Evolutionary conservation across 306 rosid genomes (phyloP).

Genomic region (Nissolia schottii): DNA sequence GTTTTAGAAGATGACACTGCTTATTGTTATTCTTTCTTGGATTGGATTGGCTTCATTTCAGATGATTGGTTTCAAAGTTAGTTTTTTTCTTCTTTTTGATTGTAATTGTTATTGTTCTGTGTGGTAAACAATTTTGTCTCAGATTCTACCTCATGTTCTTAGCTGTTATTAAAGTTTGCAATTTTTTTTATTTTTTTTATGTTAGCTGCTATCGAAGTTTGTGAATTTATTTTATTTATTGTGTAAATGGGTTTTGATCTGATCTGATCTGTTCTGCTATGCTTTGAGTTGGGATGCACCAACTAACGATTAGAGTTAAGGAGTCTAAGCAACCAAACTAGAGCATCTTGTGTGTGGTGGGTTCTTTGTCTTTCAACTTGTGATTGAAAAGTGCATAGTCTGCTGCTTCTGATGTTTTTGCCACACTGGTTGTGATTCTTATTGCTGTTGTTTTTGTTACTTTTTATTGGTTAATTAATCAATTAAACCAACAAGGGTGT

Average conservation of each 20-base stretch:
- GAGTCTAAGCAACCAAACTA: not conserved
- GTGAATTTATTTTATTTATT: not conserved
- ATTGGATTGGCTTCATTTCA: not conserved
- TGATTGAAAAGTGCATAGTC: not conserved
- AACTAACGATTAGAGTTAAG: not conserved
- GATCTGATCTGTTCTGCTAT: not conserved
- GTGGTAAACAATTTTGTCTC: not conserved
- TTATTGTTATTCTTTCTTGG: not conserved
- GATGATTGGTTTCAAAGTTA: not conserved
- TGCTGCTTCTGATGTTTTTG: not conserved
- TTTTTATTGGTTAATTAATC: not conserved
- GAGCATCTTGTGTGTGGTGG: not conserved
- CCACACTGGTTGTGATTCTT: not conserved
- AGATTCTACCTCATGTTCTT: not conserved
- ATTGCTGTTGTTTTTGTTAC: not conserved
- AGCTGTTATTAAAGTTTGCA: not conserved
- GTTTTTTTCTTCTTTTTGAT: not conserved
- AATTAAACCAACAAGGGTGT: too few relatives aligned
- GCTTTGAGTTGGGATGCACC: not conserved
- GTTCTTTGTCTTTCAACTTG: not conserved
- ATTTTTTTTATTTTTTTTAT: not conserved
- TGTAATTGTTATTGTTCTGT: not conserved
- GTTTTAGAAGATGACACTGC: not conserved
- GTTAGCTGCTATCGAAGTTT: not conserved
- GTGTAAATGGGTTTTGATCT: not conserved